Evolutionary conservation across 305 asterid species (phyloP).

Genomic region (Striga hermonthica): DNA sequence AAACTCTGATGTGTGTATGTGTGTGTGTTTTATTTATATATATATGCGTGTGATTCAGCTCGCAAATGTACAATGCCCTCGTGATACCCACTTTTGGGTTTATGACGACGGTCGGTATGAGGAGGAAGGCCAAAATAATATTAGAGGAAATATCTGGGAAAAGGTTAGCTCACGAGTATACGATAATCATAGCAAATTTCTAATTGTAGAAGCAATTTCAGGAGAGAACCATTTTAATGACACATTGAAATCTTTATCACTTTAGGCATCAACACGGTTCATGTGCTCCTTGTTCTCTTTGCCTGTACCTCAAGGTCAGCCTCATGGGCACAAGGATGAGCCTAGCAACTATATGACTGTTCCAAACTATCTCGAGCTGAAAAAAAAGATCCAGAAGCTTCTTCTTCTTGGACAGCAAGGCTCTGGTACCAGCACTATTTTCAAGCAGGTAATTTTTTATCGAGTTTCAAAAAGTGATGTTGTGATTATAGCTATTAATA

Average conservation of each 20-base stretch:
- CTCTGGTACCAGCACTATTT: slow-evolving; percentile 92
- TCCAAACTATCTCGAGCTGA: slow-evolving; percentile 79
- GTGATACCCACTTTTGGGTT: slow-evolving; percentile 98
- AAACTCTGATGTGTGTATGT: too few relatives aligned
- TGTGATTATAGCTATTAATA: background rate
- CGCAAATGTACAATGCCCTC: slow-evolving; percentile 95
- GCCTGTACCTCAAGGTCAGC: slow-evolving; percentile 88
- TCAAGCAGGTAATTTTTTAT: slow-evolving; percentile 71
- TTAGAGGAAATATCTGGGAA: slow-evolving; percentile 96
- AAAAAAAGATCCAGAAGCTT: slow-evolving; percentile 70
- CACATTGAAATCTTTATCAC: slow-evolving; percentile 12
- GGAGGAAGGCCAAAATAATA: slow-evolving; percentile 98
- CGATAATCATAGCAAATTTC: slow-evolving; percentile 5
- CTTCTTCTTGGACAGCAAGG: slow-evolving; percentile 83
- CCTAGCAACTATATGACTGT: slow-evolving; percentile 67
- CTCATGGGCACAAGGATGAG: slow-evolving; percentile 69
- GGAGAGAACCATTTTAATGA: slow-evolving; percentile 24
- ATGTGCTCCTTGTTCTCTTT: slow-evolving; percentile 82
- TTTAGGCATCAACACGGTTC: slow-evolving; percentile 80
- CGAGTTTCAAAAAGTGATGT: slow-evolving; percentile 1
- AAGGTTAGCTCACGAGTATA: slow-evolving; percentile 55
- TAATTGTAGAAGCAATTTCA: background rate
- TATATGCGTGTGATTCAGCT: slow-evolving; percentile 49
- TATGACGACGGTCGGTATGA: slow-evolving; percentile 96
- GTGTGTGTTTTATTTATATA: too few relatives aligned